Evolutionary conservation across 768 basidiomycete species (phyloP), one percentile per base, ranked within the genome.

Genomic region (Pholiota microspora): DNA sequence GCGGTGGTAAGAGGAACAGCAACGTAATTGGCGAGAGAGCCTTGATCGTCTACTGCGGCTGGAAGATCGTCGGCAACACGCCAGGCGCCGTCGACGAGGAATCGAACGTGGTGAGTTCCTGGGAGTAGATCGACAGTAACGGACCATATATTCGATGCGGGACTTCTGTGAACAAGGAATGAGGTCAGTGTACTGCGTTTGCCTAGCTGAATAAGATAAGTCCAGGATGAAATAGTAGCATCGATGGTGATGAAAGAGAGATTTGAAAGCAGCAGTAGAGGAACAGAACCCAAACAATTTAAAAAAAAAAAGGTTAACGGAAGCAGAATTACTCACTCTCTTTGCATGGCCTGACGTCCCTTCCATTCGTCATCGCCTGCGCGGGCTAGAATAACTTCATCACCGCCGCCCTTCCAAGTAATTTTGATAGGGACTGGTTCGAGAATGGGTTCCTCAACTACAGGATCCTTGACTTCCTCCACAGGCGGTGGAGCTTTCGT

Each of bases 1-100:
- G 45, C 7, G 47, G 21, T 12, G 46, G 62, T 46, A 59, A 69
- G 64, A 35, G 77, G 70, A 1, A 92, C 88, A 40, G 88, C 85
- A 54, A 98, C 86, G 67, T 96, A 98, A 73, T 98, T 98, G 50
- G 96, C 92, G 42, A 98, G 77, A 24, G 88, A 89, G 28, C 96
- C 96, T 63, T 94, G 90, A 67, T 98, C 94, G 66, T 94, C 93
- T 45, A 95, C 93, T 0, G 93, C 93, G 23, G 89, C 86, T 5
- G 91, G 89, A 23, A 80, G 78, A 59, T 90, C 84, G 59, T 87
- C 80, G 2, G 88, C 82, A 6, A 89, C 83, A 57, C 88, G 83
- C 85, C 88, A 93, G 44, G 85, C 81, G 45, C 89, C 91, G 68
- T 98, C 96, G 56, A 98, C 91, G 59, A 98, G 83, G 77, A 97